Conservation (phyloP, 495 filamentous ascomycete genomes). For the Acidomyces sp. region DNA sequence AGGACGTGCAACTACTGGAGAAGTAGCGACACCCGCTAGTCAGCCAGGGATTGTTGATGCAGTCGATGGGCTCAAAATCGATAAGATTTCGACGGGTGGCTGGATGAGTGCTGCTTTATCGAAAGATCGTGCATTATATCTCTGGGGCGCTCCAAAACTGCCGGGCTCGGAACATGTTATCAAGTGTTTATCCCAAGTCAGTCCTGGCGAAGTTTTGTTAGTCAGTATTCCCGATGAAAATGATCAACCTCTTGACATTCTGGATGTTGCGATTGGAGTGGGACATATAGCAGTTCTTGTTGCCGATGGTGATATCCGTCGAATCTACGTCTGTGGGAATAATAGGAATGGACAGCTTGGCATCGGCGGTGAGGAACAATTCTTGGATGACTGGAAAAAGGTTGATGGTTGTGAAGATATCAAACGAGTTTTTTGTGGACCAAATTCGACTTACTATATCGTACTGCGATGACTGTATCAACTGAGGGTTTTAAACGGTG, state of each 20-base stretch:
- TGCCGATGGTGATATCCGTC: constrained; percentile 24
- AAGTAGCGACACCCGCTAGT: constrained; percentile 25
- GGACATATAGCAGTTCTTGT: constrained; percentile 45
- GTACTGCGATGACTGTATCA: too few relatives aligned
- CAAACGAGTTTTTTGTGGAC: constrained; percentile 17
- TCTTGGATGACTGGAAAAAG: constrained; percentile 20
- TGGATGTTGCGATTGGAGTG: constrained; percentile 46
- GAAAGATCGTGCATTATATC: constrained; percentile 44
- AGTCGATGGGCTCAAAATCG: constrained; percentile 39
- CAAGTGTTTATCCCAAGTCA: constrained; percentile 4
- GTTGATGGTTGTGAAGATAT: not conserved
- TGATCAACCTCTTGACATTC: constrained; percentile 32
- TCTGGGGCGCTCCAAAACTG: constrained; percentile 40
- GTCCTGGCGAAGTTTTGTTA: constrained; percentile 29
- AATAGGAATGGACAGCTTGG: constrained; percentile 50
- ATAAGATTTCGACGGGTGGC: constrained; percentile 41
- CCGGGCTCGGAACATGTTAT: constrained; percentile 7
- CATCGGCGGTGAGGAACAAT: constrained; percentile 14
- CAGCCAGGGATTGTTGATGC: constrained; percentile 34
- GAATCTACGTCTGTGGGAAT: constrained; percentile 43
- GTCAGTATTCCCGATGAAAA: constrained; percentile 22
- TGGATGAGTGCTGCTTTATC: constrained; percentile 47
- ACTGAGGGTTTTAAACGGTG: too few relatives aligned
- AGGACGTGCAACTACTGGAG: constrained; percentile 20
- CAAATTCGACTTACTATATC: constrained; percentile 11